Percentiles rank a stretch among this genome's conserved stretches.
Evolutionary conservation across 495 filamentous ascomycete genomes (phyloP).

Genomic region (Hypoxylon intermedium): DNA sequence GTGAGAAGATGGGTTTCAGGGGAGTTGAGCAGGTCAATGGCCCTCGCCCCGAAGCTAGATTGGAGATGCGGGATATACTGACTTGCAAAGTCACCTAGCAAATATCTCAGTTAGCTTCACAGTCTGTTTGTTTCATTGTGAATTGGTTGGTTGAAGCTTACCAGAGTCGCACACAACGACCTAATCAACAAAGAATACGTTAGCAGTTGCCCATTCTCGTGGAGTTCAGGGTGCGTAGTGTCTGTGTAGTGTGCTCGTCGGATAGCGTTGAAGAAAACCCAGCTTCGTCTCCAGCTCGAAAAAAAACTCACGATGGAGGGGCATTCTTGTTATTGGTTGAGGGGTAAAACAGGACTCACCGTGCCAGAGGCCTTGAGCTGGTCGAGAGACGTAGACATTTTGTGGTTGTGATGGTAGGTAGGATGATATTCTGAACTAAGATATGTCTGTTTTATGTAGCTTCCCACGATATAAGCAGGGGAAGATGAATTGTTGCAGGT

Average conservation of each 20-base stretch:
- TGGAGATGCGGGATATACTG: slow-evolving; percentile 50
- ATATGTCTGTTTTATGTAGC: neutral
- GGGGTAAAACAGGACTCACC: slow-evolving; percentile 66
- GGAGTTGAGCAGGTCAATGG: slow-evolving; percentile 2
- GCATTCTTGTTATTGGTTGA: slow-evolving; percentile 38
- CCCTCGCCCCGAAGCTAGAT: neutral
- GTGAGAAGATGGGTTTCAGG: neutral
- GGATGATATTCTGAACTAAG: slow-evolving; percentile 24
- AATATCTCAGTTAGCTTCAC: slow-evolving; percentile 32
- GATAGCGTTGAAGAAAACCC: slow-evolving; percentile 6
- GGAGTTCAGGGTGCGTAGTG: neutral
- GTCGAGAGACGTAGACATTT: slow-evolving; percentile 87
- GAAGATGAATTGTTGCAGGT: neutral
- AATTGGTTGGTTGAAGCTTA: slow-evolving; percentile 53
- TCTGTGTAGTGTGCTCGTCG: slow-evolving; percentile 9
- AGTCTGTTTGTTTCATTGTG: slow-evolving; percentile 14
- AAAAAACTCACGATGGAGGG: slow-evolving; percentile 43
- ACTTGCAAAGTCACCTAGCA: slow-evolving; percentile 79
- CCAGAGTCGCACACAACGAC: slow-evolving; percentile 97
- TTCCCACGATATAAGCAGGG: neutral
- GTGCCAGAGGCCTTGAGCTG: slow-evolving; percentile 97
- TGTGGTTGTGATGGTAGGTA: slow-evolving; percentile 38
- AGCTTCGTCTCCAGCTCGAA: slow-evolving; percentile 7
- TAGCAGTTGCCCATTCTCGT: slow-evolving; percentile 27
- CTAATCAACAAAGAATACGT: slow-evolving; percentile 50